Conservation (phyloP, 768 basidiomycete genomes). For the Naganishia vaughanmartiniae region DNA sequence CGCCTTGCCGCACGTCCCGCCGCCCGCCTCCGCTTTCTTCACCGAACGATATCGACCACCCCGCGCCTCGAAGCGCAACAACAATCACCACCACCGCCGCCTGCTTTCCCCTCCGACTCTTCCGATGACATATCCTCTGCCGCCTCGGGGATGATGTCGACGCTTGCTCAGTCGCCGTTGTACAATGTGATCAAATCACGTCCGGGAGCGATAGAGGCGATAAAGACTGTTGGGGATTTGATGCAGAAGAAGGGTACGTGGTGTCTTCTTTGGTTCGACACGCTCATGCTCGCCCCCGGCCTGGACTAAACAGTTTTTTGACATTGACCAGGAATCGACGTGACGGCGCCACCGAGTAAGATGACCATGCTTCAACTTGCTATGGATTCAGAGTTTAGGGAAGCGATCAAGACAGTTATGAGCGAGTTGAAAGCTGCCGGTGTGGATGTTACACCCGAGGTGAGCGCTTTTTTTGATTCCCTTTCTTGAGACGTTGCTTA, state of each 20-base stretch:
- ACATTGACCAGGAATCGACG: conserved; percentile 37
- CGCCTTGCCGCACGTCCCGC: no score
- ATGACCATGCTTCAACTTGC: conserved; percentile 43
- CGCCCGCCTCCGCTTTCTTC: no score
- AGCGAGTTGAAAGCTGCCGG: conserved; percentile 42
- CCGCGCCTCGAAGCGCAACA: no score
- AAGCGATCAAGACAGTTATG: conserved; percentile 40
- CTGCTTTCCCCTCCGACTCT: background rate
- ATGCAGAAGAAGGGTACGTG: conserved; percentile 44
- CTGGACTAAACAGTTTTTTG: background rate
- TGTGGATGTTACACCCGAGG: conserved; percentile 40
- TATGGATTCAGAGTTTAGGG: conserved; percentile 43
- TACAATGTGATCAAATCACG: conserved; percentile 34
- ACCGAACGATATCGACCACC: no score
- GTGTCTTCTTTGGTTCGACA: background rate
- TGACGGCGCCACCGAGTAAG: conserved; percentile 38
- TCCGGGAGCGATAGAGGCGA: conserved; percentile 41
- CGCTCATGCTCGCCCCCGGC: background rate
- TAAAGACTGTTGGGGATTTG: conserved; percentile 38
- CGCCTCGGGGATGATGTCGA: conserved; percentile 4
- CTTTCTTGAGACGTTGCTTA: background rate
- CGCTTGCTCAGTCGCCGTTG: conserved; percentile 15
- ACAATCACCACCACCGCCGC: no score
- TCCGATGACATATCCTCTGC: background rate
- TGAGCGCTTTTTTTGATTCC: conserved; percentile 10